These are phyloP conservation scores for Teratosphaeriaceae sp. DNA, from an alignment of 2,329 filamentous ascomycete species.

Conservation along the genomic window DNA sequence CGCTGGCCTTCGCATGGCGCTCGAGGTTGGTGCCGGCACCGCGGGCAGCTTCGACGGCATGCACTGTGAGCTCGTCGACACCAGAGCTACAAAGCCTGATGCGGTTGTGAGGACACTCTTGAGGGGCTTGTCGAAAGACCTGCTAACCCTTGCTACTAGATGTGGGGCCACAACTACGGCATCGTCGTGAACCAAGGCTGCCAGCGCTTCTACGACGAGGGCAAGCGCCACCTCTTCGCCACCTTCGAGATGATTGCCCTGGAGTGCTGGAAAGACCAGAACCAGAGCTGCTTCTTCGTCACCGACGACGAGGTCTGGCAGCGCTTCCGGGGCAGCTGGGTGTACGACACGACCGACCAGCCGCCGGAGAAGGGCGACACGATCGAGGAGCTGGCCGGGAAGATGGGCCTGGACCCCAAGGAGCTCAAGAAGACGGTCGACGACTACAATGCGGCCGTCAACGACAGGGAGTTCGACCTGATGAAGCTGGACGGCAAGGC, in stretches of 20 bases:
- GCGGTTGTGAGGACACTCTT: no score
- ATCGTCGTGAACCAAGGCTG: conserved; percentile 37
- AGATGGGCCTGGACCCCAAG: conserved; percentile 32
- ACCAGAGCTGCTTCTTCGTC: conserved; percentile 37
- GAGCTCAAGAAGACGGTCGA: conserved; percentile 33
- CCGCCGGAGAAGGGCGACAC: conserved; percentile 35
- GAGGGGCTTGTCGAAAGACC: no score
- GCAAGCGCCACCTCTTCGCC: conserved; percentile 61
- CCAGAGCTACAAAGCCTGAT: conserved; percentile 35
- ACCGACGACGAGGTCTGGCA: conserved; percentile 37
- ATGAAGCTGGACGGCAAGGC: conserved; percentile 38
- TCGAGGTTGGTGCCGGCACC: conserved; percentile 36
- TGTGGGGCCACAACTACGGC: conserved; percentile 35
- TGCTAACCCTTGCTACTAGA: no score
- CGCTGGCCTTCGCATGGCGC: conserved; percentile 35
- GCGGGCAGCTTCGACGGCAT: conserved; percentile 37
- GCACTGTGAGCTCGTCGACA: conserved; percentile 39
- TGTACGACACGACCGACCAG: conserved; percentile 37
- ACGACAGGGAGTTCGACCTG: conserved; percentile 35
- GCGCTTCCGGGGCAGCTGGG: conserved; percentile 37
- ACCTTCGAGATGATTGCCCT: conserved; percentile 40
- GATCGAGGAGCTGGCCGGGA: conserved; percentile 34
- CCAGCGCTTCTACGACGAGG: conserved; percentile 85
- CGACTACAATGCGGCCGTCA: conserved; percentile 35
- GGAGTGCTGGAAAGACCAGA: conserved; percentile 35